Base-by-base conservation (phyloP, 2,329 filamentous ascomycete genomes). In the Sarocladium oryzae region DNA sequence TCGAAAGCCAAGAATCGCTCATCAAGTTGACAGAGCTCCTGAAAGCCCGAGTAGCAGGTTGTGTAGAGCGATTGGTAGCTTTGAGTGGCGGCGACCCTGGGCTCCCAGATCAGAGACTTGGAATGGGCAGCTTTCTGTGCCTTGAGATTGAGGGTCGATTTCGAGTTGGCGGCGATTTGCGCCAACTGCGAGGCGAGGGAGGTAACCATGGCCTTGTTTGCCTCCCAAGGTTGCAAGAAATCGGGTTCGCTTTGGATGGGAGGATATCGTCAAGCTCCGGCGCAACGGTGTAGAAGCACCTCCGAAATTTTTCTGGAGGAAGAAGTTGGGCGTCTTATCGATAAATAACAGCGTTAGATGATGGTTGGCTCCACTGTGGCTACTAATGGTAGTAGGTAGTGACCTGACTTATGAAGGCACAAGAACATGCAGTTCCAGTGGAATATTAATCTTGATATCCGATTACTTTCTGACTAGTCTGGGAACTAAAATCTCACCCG, bases 101-200 rank as follows among this genome's bases (percentile, higher is more conserved):
- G 80, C 60, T 96, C 91, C 73, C 95, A 99, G 54, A 99, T 88
- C 55, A 99, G 74, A 50, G 93, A 99, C 69, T 96, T 92, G 57
- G 89, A 89, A 71, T 99, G 93, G 56, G 89, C 84, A 55, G 87
- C 82, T 69, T 90, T 92, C 72, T 96, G 90, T 62, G 91, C 89
- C 71, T 95, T 96, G 60, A 96, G 79, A 66, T 97, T 89, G 62
- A 97, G 81, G 59, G 92, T 86, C 65, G 91, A 86, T 60, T 91
- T 95, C 61, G 89, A 95, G 63, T 88, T 88, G 58, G 87, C 85
- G 60, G 91, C 89, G 65, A 99, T 91, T 66, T 89, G 84, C 75
- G 91, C 89, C 74, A 99, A 77, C 79, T 99, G 95, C 74, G 89
- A 84, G 71, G 92, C 88, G 60, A 99, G 86, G 65, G 89, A 85